Percentiles rank a stretch among this genome's conserved stretches.
These are phyloP conservation scores for Hibiscus syriacus DNA, from an alignment of 345 rosid genomes.

Conservation along the genomic window DNA sequence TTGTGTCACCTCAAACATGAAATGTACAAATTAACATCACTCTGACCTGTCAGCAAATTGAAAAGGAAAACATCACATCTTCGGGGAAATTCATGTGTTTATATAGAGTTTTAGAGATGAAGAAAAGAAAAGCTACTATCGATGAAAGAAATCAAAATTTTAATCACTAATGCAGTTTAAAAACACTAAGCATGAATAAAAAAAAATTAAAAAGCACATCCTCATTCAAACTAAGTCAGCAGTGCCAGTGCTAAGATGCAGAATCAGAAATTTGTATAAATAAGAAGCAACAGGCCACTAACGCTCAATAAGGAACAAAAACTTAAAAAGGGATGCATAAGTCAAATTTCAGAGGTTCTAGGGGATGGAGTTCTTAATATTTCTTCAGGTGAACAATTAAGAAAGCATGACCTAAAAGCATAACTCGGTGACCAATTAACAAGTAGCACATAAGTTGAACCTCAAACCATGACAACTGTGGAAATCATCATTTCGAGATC, in stretches of 20 bases:
- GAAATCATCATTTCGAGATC: not conserved
- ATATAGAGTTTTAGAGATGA: not conserved
- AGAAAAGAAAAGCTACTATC: not conserved
- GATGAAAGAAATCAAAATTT: not conserved
- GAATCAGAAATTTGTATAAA: not conserved
- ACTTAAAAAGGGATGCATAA: not conserved
- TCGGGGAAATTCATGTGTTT: not conserved
- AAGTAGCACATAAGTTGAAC: not conserved
- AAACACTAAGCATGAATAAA: not conserved
- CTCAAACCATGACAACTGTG: not conserved
- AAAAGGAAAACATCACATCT: not conserved
- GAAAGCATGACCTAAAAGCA: not conserved
- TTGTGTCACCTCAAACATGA: conserved; percentile 8
- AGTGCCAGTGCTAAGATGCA: not conserved
- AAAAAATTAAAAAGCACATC: not conserved
- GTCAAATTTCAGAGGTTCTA: not conserved
- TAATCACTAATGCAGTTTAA: not conserved
- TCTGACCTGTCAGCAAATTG: not conserved
- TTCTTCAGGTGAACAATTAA: not conserved
- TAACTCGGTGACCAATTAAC: not conserved
- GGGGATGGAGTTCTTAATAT: not conserved
- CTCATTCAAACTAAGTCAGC: not conserved
- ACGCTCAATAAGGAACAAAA: not conserved
- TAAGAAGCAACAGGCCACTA: not conserved
- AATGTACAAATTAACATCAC: conserved; percentile 1